These are phyloP conservation scores for Trichocomaceae sp. DNA, from an alignment of 2,329 filamentous ascomycete genomes.

Conservation along the genomic window DNA sequence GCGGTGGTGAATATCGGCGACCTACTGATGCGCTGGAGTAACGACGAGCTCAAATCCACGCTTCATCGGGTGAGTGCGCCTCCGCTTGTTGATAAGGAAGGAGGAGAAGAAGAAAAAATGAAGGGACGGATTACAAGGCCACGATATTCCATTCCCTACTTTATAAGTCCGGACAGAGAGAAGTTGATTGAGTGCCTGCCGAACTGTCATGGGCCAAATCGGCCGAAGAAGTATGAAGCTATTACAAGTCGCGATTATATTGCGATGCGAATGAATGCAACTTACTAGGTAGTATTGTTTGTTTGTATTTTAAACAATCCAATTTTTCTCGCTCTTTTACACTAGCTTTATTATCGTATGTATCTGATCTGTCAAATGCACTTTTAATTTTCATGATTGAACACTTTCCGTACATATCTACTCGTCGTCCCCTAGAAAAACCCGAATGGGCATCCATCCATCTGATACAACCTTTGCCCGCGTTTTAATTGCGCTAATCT, in stretches of 20 bases:
- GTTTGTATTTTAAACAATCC: neutral
- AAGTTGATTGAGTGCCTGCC: conserved; percentile 72
- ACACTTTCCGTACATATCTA: neutral
- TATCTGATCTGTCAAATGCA: neutral
- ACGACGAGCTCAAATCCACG: conserved; percentile 84
- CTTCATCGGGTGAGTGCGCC: conserved; percentile 86
- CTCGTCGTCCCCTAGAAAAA: neutral
- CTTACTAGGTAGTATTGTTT: conserved; percentile 51
- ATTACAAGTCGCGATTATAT: conserved; percentile 81
- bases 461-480: neutral
- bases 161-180: conserved; percentile 79
- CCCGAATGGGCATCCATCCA: neutral
- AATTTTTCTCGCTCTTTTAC: neutral
- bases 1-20: conserved; percentile 88
- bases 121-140: conserved; percentile 55
- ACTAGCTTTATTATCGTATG: neutral
- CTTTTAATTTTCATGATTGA: neutral
- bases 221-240: conserved; percentile 68
- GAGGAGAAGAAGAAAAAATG: conserved; percentile 41
- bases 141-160: conserved; percentile 82
- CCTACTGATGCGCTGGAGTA: conserved; percentile 77
- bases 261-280: conserved; percentile 67
- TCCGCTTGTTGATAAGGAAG: conserved; percentile 47
- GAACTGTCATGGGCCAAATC: conserved; percentile 58
- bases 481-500: neutral